Evolutionary conservation across 2,329 filamentous ascomycete species (phyloP).

Genomic region (Penicillium italicum): DNA sequence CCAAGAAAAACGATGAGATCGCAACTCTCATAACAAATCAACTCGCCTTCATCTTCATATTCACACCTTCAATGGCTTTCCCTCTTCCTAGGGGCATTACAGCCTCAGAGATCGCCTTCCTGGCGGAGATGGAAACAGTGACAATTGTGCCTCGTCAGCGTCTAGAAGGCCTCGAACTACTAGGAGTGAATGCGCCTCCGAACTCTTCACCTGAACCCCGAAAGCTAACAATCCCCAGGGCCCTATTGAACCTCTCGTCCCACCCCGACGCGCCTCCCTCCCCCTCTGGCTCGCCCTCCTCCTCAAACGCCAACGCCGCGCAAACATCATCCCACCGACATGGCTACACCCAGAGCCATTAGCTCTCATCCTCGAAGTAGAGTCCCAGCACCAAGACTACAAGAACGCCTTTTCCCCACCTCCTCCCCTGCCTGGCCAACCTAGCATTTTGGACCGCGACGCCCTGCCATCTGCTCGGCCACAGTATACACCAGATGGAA

Average conservation of each 20-base stretch:
- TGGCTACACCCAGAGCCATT: constrained; percentile 82
- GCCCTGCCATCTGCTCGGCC: constrained; percentile 24
- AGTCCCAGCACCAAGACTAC: constrained; percentile 63
- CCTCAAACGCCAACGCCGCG: constrained; percentile 87
- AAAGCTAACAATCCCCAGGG: constrained; percentile 55
- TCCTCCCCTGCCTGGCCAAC: constrained; percentile 59
- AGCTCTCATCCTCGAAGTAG: constrained; percentile 71
- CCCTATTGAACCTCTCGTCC: constrained; percentile 68
- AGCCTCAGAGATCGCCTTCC: constrained; percentile 84
- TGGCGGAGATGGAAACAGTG: constrained; percentile 96
- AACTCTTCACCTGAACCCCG: not conserved
- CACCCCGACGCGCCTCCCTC: constrained; percentile 73
- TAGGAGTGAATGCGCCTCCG: constrained; percentile 60
- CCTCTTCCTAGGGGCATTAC: constrained; percentile 65
- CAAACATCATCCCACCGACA: constrained; percentile 84
- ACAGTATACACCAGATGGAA: constrained; percentile 39
- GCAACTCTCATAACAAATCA: not conserved
- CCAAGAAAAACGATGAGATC: not conserved
- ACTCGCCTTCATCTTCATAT: not conserved
- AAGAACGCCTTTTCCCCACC: constrained; percentile 72
- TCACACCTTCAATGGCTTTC: constrained; percentile 52
- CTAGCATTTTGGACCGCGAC: constrained; percentile 25
- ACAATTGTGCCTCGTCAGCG: constrained; percentile 88
- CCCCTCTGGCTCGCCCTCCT: constrained; percentile 94
- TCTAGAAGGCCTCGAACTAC: constrained; percentile 77